A percentile compares a stretch with the other conserved stretches of the same genome.
Evolutionary conservation across 1,139 yeast genomes (phyloP).

Genomic region (Nakaseomyces glabratus): DNA sequence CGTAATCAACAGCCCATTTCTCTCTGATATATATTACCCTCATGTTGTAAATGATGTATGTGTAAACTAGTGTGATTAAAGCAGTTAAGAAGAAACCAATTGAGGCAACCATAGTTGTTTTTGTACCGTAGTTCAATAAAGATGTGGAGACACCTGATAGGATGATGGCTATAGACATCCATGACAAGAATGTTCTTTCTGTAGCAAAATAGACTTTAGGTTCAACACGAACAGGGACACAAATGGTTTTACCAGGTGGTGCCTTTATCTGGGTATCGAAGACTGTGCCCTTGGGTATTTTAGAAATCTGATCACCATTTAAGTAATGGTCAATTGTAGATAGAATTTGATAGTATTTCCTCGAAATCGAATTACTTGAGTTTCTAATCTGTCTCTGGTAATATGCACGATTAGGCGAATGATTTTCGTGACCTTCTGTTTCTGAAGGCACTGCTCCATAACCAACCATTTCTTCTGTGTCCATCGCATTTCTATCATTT

Average conservation of each 20-base stretch:
- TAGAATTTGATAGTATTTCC: constrained; percentile 15
- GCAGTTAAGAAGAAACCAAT: constrained; percentile 85
- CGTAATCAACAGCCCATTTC: constrained; percentile 75
- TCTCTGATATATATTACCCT: constrained; percentile 76
- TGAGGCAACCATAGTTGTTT: constrained; percentile 66
- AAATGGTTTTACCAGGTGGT: constrained; percentile 70
- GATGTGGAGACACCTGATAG: constrained; percentile 68
- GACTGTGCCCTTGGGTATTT: constrained; percentile 74
- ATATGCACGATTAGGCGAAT: constrained; percentile 28
- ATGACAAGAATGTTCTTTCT: constrained; percentile 68
- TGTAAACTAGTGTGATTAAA: constrained; percentile 58
- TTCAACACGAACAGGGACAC: constrained; percentile 73
- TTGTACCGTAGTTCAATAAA: constrained; percentile 59
- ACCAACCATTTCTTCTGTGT: constrained; percentile 43
- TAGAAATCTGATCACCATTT: constrained; percentile 59
- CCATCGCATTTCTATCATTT: constrained; percentile 35
- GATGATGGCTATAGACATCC: constrained; percentile 68
- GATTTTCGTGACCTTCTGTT: constrained; percentile 10
- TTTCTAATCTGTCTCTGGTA: constrained; percentile 21
- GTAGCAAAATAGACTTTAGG: constrained; percentile 82
- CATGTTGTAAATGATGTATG: constrained; percentile 70
- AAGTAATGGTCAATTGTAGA: constrained; percentile 38
- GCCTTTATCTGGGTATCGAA: constrained; percentile 55
- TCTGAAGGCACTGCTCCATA: constrained; percentile 32
- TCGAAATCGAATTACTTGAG: constrained; percentile 21